Evolutionary conservation across 192 early-diverging fungal genomes (phyloP), one percentile per base, ranked within the genome.

Genomic region (Hyaloraphidium curvatum): DNA sequence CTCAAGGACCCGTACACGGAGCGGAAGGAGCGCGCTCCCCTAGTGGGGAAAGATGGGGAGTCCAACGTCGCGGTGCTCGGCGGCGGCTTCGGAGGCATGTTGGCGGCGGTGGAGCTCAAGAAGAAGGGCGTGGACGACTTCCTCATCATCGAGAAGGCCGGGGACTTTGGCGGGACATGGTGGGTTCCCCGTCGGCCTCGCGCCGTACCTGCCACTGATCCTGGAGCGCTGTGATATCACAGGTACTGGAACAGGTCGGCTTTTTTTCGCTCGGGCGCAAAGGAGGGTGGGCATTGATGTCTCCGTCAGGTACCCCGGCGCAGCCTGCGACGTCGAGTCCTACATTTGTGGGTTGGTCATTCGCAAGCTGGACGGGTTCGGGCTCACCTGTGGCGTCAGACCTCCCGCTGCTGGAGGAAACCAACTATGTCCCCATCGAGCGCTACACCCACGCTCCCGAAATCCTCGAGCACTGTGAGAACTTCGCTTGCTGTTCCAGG

Each of bases 121-220:
- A 25, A 48, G 25, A 25, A 14, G 17, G 43, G 43, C 11, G 14
- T 48, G 7, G n/a, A n/a, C n/a, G n/a, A 48, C 23, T 14, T 48
- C 25, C 11, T 48, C 14, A 48, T 48, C 17, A 48, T 48, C 19
- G 43, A 48, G 43, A 48, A 48, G 25, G 33, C 43, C 7, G 43
- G 43, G 25, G 43, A 48, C 23, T 48, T 48, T 25, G 43, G 43
- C 9, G 43, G 43, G 9, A 48, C 43, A 21, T 48, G 43, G 43
- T 48, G 23, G 14, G 14, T 11, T 14, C 43, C 4, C 43, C 43
- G 23, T 48, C 43, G 23, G 23, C 19, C 25, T 5, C 19, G 23
- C n/a, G n/a, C n/a, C n/a, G n/a, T n/a, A n/a, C n/a, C n/a, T n/a
- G n/a, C n/a, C n/a, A n/a, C n/a, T n/a, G n/a, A n/a, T n/a, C n/a